Conservation (phyloP, 1,284 basidiomycete species). For the Wallemia mellicola region DNA sequence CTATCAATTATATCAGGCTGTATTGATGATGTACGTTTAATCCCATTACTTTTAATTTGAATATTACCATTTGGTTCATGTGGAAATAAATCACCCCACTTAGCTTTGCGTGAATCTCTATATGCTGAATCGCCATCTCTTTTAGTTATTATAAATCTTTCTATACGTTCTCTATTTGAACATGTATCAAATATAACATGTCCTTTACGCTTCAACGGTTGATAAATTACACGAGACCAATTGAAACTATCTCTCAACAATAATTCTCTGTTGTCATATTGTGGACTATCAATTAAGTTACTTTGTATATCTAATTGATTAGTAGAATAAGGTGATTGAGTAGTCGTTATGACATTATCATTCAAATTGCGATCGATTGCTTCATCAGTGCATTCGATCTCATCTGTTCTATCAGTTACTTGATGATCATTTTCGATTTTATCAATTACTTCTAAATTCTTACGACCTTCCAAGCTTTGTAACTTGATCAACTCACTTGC, state of each 20-base stretch:
- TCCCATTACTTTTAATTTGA: slow-evolving; percentile 6
- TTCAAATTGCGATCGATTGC: no score
- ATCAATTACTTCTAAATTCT: background rate
- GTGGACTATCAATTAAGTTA: background rate
- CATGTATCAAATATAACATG: slow-evolving; percentile 84
- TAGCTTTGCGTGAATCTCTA: slow-evolving; percentile 75
- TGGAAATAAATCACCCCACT: slow-evolving; percentile 86
- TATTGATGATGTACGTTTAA: background rate
- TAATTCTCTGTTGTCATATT: slow-evolving; percentile 3
- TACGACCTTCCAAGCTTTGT: slow-evolving; percentile 10
- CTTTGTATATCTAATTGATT: background rate
- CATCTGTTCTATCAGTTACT: no score
- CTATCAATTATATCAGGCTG: background rate
- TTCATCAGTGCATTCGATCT: no score
- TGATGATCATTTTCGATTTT: background rate
- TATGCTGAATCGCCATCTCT: slow-evolving; percentile 80
- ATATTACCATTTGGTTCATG: slow-evolving; percentile 40
- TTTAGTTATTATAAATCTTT: slow-evolving; percentile 65
- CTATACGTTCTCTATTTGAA: slow-evolving; percentile 48
- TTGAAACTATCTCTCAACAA: slow-evolving; percentile 24
- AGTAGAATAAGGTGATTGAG: no score
- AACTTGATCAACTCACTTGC: slow-evolving; percentile 10
- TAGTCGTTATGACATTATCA: no score
- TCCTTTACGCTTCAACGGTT: slow-evolving; percentile 69
- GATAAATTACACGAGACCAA: slow-evolving; percentile 73